Evolutionary conservation across 257 asterid species (phyloP).

Genomic region (Lithospermum erythrorhizon): DNA sequence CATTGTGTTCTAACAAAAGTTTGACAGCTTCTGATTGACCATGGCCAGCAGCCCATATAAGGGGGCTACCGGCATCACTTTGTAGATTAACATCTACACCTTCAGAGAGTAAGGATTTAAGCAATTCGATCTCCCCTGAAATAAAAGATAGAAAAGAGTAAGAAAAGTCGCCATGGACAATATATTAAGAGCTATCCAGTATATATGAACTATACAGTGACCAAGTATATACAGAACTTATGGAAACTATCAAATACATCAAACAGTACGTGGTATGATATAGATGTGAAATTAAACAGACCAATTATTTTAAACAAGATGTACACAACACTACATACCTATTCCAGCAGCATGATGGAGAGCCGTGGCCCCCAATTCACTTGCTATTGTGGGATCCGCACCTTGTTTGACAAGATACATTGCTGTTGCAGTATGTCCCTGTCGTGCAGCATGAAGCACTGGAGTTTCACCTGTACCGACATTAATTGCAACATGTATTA

Average conservation of each 20-base stretch:
- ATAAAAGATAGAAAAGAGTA: constrained; percentile 9
- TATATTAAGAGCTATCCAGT: not conserved
- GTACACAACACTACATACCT: constrained; percentile 31
- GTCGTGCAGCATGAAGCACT: constrained; percentile 78
- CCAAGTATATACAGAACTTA: not conserved
- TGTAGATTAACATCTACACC: constrained; percentile 59
- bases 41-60: constrained; percentile 97
- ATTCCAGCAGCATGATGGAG: constrained; percentile 81
- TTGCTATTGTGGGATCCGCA: constrained; percentile 75
- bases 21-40: constrained; percentile 70
- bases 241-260: no score
- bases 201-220: not conserved
- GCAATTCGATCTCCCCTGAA: constrained; percentile 70
- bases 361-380: constrained; percentile 79
- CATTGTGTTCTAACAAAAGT: constrained; percentile 65
- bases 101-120: constrained; percentile 50
- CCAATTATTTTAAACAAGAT: not conserved
- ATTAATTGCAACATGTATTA: constrained; percentile 4
- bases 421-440: constrained; percentile 69
- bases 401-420: constrained; percentile 65
- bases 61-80: constrained; percentile 92
- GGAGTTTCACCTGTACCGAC: constrained; percentile 71
- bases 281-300: not conserved
- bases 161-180: constrained; percentile 1
- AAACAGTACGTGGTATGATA: not conserved